Evolutionary conservation across 306 rosid genomes (phyloP).

Genomic region (Dalbergia cochinchinensis): DNA sequence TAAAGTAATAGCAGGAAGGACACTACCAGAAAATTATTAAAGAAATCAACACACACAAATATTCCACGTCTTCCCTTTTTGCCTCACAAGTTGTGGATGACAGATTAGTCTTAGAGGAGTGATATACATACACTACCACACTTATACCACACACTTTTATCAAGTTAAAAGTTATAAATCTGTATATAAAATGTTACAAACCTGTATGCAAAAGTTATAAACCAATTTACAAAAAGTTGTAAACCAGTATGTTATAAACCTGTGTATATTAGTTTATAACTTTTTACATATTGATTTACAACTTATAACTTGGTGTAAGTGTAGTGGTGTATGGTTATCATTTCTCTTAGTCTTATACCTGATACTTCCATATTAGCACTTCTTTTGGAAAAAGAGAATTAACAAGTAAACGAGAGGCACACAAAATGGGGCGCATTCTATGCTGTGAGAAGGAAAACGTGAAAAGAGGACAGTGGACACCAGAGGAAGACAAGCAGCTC

Average conservation of each 20-base stretch:
- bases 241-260: no score
- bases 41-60: constrained; percentile 38
- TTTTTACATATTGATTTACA: no score
- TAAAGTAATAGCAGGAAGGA: constrained; percentile 48
- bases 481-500: constrained; percentile 92
- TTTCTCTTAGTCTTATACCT: constrained; percentile 35
- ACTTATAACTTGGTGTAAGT: no score
- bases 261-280: no score
- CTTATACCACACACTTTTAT: no score
- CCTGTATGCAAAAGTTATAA: no score
- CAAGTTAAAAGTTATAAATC: no score
- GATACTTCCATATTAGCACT: background rate
- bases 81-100: constrained; percentile 41
- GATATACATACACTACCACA: no score
- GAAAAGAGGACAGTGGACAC: constrained; percentile 93
- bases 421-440: constrained; percentile 87
- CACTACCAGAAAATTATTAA: constrained; percentile 37
- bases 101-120: constrained; percentile 38
- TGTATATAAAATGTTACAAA: no score
- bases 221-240: no score
- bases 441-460: constrained; percentile 89
- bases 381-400: no score
- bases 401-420: background rate
- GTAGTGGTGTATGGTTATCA: no score
- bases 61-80: constrained; percentile 51